Conservation (phyloP, 176 grass and related monocot genomes). For the Stipa capillata region DNA sequence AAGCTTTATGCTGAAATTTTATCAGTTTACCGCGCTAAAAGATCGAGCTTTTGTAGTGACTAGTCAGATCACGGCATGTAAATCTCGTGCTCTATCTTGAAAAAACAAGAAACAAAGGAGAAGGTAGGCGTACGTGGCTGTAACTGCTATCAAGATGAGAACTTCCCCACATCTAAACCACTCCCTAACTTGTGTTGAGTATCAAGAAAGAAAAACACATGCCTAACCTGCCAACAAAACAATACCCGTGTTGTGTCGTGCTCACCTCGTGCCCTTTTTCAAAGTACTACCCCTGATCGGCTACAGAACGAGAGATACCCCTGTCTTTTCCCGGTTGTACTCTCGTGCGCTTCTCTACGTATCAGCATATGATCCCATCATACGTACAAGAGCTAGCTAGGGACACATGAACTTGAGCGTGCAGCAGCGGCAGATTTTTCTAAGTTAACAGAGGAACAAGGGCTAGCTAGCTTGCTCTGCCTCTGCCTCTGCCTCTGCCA, state of each 20-base stretch:
- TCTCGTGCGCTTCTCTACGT: not conserved
- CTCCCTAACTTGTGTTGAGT: not conserved
- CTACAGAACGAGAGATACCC: not conserved
- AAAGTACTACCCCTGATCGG: not conserved
- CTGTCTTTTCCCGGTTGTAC: not conserved
- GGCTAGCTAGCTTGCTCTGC: no score
- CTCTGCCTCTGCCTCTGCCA: no score
- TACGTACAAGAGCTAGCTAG: not conserved
- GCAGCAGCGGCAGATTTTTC: not conserved
- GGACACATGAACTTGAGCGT: no score
- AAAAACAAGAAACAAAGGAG: not conserved
- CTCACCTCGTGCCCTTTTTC: not conserved
- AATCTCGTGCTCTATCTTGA: not conserved
- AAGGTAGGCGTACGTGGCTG: not conserved
- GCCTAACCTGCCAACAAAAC: not conserved
- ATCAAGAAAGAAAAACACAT: not conserved
- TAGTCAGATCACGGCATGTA: not conserved
- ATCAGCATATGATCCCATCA: not conserved
- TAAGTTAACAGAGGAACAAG: no score
- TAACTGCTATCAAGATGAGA: not conserved
- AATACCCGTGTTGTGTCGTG: not conserved
- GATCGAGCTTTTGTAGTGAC: not conserved
- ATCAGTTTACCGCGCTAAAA: not conserved
- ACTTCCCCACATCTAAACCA: not conserved
- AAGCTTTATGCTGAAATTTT: not conserved